A percentile compares a stretch with the other conserved stretches of the same genome.
Conservation (phyloP, 345 rosid species). For the Eucalyptus viminalis region DNA sequence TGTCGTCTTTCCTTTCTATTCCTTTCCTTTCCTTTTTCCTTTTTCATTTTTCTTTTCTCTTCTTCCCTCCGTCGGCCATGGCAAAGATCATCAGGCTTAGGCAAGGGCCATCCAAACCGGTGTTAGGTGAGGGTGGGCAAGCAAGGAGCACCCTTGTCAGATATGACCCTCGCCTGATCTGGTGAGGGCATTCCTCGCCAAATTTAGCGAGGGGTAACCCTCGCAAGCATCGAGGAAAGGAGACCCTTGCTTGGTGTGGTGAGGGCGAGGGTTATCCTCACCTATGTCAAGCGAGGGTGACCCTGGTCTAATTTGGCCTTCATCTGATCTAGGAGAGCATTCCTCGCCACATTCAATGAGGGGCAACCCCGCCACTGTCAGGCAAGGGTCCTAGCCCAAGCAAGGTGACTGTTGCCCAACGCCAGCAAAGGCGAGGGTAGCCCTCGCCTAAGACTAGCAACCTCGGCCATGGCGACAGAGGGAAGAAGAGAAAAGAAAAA, state of each 20-base stretch:
- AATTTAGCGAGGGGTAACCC: fast-evolving
- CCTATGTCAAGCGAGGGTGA: too few relatives aligned
- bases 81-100: fast-evolving
- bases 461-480: fast-evolving
- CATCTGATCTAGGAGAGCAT: fast-evolving
- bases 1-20: too few relatives aligned
- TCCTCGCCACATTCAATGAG: too few relatives aligned
- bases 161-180: fast-evolving
- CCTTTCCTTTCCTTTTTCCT: too few relatives aligned
- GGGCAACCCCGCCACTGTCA: fast-evolving
- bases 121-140: fast-evolving
- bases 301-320: too few relatives aligned
- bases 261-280: too few relatives aligned
- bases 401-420: fast-evolving
- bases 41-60: too few relatives aligned
- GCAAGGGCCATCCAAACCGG: fast-evolving
- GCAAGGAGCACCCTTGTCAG: fast-evolving
- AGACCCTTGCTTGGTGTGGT: fast-evolving
- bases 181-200: fast-evolving
- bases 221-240: fast-evolving
- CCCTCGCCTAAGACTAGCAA: fast-evolving
- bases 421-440: fast-evolving
- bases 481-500: too few relatives aligned
- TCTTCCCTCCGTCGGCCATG: fast-evolving
- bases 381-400: fast-evolving